Base-by-base conservation (phyloP, 768 basidiomycete genomes). In the Rhizopogon vinicolor region DNA sequence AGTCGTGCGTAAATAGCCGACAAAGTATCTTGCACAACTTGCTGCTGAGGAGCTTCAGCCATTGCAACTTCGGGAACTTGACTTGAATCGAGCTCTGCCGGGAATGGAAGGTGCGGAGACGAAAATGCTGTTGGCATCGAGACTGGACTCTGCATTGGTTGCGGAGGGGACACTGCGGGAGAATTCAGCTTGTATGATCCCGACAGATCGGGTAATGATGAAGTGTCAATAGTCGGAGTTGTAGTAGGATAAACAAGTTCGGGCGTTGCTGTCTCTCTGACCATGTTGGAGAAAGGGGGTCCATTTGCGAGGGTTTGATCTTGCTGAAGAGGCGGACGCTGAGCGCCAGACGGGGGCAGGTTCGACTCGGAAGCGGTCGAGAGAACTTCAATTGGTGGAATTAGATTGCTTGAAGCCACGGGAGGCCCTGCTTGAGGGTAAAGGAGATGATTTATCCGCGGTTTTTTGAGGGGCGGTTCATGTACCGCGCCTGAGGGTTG, bases 361-460 rank as follows among this genome's bases (percentile, higher is more conserved):
- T 39, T 31, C 22, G 68, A 65, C 31, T 66, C 66, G 9, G 53
- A 31, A 41, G 35, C 39, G 42, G 54, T 52, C 4, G 25, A 25
- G 19, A 72, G 42, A 39, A 68, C 41, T 54, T 65, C 68, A 25
- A 72, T 70, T n/a, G 68, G 68, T 37, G 68, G 70, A 33, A 70
- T 70, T 41, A 70, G 61, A 42, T 29, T 62, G 14, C 6, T 28
- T n/a, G 9, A 12, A 12, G 29, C n/a, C 2, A 16, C 2, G 9
- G n/a, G 9, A 58, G 51, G 43, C n/a, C 57, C 28, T 7, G 50
- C 55, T 3, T 28, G 6, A 12, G 31, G 1, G 37, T 7, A 44
- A 13, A 45, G 42, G 5, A 14, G 14, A 7, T 8, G 50, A 2
- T 52, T 44, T 12, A 54, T 10, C 5, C 48, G 60, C 5, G 54